Base-by-base conservation (phyloP, 495 filamentous ascomycete genomes). In the Podospora fimiseda region DNA sequence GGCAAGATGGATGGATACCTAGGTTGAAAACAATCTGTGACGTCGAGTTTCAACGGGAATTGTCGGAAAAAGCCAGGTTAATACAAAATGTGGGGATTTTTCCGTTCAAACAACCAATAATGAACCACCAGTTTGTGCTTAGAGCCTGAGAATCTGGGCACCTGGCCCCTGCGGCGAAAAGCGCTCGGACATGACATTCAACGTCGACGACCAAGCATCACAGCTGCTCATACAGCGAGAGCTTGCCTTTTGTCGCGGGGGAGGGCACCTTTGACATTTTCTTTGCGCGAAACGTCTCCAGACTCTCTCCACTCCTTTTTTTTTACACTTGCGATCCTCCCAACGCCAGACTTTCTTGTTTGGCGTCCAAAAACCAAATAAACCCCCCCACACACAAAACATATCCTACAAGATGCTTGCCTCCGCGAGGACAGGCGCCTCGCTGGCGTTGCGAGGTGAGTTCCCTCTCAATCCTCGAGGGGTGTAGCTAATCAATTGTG, bases 381-480 rank as follows among this genome's bases (percentile, higher is more conserved):
- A 27, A 48, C 9, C 38, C 36, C 41, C 18, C 37, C 20, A 21
- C 24, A 55, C 22, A 20, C 44, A 11, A 52, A 14, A 39, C 15
- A 46, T 18, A n/a, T 44, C 42, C 36, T 33, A 45, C 43, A 77
- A 59, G 61, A 88, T 89, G 84, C 69, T 86, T 50, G 77, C 80
- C 51, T 78, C 80, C 20, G 77, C 80, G 57, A 73, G 85, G 75
- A 80, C 79, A 66, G 74, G 78, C 55, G 81, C 82, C 68, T 74
- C 80, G 58, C 69, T 86, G 78, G 84, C 83, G 55, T 72, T 88
- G 66, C 80, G 85, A 81, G 83, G 85, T 89, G 73, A 62, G 79
- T 70, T 43, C n/a, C n/a, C n/a, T n/a, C n/a, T n/a, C n/a, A n/a
- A n/a, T n/a, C n/a, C n/a, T n/a, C n/a, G n/a, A n/a, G n/a, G n/a